These are phyloP conservation scores for Neurospora crassa DNA, from an alignment of 2,329 filamentous ascomycete species.

Conservation along the genomic window DNA sequence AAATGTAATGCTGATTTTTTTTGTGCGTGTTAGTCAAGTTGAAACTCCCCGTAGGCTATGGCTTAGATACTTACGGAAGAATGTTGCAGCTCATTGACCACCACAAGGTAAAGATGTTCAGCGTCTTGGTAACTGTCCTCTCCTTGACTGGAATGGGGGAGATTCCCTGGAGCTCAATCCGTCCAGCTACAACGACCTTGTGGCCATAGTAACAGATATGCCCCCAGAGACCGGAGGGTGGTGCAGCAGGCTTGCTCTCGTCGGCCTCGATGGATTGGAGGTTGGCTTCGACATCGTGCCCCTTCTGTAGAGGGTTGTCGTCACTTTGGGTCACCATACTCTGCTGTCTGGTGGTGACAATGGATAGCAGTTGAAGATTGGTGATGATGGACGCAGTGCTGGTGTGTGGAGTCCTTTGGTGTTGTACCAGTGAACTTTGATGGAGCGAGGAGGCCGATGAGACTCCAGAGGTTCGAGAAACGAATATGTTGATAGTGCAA, in stretches of 20 bases:
- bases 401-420: background rate
- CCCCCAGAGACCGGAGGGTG: background rate
- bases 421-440: background rate
- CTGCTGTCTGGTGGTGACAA: background rate
- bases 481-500: background rate
- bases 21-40: background rate
- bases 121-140: constrained; percentile 29
- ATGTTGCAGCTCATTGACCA: constrained; percentile 40
- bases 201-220: background rate
- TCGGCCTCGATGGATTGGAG: background rate
- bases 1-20: constrained; percentile 45
- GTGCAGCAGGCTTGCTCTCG: background rate
- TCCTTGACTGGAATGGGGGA: constrained; percentile 33
- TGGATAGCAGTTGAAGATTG: background rate
- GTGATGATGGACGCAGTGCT: background rate
- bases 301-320: background rate
- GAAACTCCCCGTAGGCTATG: too few relatives aligned
- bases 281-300: background rate
- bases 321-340: background rate
- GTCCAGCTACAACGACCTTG: constrained; percentile 9
- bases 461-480: background rate
- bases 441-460: background rate
- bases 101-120: constrained; percentile 39
- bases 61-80: constrained; percentile 32
- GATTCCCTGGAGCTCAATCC: constrained; percentile 35